These are phyloP conservation scores for Parsonsia alboflavescens DNA, from an alignment of 257 asterid species.

Conservation along the genomic window DNA sequence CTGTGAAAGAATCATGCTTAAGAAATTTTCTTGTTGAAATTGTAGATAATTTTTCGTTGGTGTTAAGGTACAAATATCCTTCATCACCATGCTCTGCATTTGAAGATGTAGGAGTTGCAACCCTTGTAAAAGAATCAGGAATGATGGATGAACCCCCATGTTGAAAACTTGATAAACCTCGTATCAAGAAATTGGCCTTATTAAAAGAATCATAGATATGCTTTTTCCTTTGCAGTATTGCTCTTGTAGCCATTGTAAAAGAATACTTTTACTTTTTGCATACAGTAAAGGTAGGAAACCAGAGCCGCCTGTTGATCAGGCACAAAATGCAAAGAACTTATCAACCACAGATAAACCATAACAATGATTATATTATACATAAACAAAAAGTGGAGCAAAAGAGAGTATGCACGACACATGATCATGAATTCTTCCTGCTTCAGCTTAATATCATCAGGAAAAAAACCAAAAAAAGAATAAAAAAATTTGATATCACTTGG, in stretches of 20 bases:
- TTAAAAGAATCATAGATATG: conserved; percentile 44
- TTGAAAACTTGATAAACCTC: conserved; percentile 42
- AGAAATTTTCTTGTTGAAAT: conserved; percentile 23
- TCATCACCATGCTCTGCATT: conserved; percentile 27
- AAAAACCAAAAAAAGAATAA: not conserved
- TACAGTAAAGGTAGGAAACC: conserved; percentile 23
- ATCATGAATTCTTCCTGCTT: not conserved
- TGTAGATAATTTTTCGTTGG: conserved; percentile 24
- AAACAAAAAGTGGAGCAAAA: not conserved
- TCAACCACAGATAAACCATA: not conserved
- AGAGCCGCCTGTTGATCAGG: conserved; percentile 6
- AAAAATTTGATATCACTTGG: not conserved
- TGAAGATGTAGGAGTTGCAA: conserved; percentile 32
- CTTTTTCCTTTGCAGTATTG: conserved; percentile 55
- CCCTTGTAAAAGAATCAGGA: conserved; percentile 40
- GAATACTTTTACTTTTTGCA: conserved; percentile 14
- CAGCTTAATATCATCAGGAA: not conserved
- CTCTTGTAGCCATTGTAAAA: conserved; percentile 74
- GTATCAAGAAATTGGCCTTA: conserved; percentile 29
- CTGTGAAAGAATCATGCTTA: conserved; percentile 23
- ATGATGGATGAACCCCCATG: conserved; percentile 30
- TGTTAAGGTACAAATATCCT: conserved; percentile 24
- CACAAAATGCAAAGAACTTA: not conserved
- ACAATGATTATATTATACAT: not conserved
- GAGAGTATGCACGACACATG: not conserved